These are phyloP conservation scores for Xylariomycetidae sp. DNA, from an alignment of 2,329 filamentous ascomycete genomes.

Conservation along the genomic window DNA sequence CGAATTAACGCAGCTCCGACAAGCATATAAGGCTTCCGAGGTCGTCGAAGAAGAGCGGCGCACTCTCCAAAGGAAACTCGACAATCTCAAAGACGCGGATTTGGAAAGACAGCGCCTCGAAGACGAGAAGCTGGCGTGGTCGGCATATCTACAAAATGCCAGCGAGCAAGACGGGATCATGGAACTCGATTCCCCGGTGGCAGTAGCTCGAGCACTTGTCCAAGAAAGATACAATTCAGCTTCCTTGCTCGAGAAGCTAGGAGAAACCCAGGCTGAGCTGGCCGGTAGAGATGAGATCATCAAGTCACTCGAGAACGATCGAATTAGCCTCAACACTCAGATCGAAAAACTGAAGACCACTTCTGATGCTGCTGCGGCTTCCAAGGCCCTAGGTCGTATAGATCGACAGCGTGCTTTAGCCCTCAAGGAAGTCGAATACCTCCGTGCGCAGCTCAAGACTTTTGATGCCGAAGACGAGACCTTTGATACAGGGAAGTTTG, in stretches of 20 bases:
- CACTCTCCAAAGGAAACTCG: conserved; percentile 70
- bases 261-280: conserved; percentile 73
- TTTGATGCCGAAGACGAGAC: conserved; percentile 86
- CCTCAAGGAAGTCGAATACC: conserved; percentile 88
- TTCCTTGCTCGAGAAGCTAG: conserved; percentile 75
- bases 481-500: conserved; percentile 74
- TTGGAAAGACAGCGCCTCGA: conserved; percentile 83
- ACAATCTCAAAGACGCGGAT: conserved; percentile 70
- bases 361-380: conserved; percentile 43
- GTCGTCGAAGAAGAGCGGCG: conserved; percentile 95
- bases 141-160: conserved; percentile 73
- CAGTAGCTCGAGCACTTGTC: conserved; percentile 77
- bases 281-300: conserved; percentile 73
- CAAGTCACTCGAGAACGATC: conserved; percentile 66
- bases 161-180: conserved; percentile 53
- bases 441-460: conserved; percentile 85
- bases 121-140: conserved; percentile 84
- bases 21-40: conserved; percentile 80
- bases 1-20: conserved; percentile 78
- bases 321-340: conserved; percentile 58
- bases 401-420: conserved; percentile 84
- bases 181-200: conserved; percentile 84
- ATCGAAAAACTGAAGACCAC: conserved; percentile 63
- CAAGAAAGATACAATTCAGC: conserved; percentile 77
- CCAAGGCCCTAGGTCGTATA: conserved; percentile 68